These are phyloP conservation scores for Hypomontagnella monticulosa DNA, from an alignment of 495 filamentous ascomycete genomes.

Conservation along the genomic window DNA sequence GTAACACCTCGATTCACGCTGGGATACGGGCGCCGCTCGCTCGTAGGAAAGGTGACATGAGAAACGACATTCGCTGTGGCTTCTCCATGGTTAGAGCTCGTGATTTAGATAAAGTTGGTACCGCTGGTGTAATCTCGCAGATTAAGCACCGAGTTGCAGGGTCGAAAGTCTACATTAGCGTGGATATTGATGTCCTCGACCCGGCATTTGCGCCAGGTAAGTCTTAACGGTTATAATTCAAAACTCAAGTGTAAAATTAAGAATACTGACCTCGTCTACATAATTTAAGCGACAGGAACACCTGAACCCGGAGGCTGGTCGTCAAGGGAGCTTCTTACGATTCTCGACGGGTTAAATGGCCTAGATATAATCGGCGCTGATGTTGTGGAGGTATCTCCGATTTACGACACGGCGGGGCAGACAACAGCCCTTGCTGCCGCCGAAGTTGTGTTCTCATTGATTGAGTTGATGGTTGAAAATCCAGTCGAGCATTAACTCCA, in stretches of 20 bases:
- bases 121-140: conserved; percentile 74
- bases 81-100: conserved; percentile 84
- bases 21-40: conserved; percentile 83
- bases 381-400: conserved; percentile 77
- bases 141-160: conserved; percentile 79
- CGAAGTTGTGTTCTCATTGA: conserved; percentile 47
- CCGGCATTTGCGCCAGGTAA: conserved; percentile 66
- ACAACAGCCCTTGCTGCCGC: conserved; percentile 75
- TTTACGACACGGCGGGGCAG: conserved; percentile 75
- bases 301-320: conserved; percentile 90
- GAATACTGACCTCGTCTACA: conserved; percentile 7
- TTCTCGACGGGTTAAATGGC: conserved; percentile 64
- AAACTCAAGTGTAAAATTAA: conserved; percentile 58
- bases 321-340: conserved; percentile 70
- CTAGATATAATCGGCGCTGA: conserved; percentile 82
- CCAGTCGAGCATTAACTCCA: conserved; percentile 37
- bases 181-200: conserved; percentile 90
- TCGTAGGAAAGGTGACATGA: conserved; percentile 72
- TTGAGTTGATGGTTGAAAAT: conserved; percentile 52
- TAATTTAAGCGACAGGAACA: conserved; percentile 74
- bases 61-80: conserved; percentile 85
- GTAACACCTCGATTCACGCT: conserved; percentile 84
- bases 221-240: neutral
- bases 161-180: conserved; percentile 81
- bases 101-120: conserved; percentile 81